Conservation (phyloP, 1,139 yeast species). For the Sugiyamaella sp. region DNA sequence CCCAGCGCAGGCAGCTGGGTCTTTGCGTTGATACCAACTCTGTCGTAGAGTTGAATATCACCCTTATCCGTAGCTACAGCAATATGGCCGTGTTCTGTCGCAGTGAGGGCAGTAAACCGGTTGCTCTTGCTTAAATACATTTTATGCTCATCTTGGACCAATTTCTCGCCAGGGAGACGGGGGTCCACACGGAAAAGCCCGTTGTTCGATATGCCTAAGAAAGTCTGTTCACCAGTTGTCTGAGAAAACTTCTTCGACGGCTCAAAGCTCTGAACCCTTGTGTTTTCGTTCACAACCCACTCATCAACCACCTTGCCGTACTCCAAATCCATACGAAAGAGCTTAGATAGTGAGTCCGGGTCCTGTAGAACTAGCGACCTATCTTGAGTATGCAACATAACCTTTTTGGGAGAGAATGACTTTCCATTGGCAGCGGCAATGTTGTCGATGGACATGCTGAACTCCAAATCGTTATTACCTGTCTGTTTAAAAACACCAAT, state of each 20-base stretch:
- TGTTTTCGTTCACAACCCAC: constrained; percentile 57
- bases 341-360: constrained; percentile 46
- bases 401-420: constrained; percentile 58
- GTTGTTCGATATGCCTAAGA: constrained; percentile 67
- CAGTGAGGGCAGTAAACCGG: constrained; percentile 61
- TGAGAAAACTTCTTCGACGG: constrained; percentile 75
- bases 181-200: constrained; percentile 80
- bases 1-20: constrained; percentile 81
- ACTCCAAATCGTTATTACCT: constrained; percentile 56
- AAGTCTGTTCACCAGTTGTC: constrained; percentile 69
- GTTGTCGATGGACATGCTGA: constrained; percentile 66
- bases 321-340: constrained; percentile 77
- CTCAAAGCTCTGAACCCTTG: constrained; percentile 58
- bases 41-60: constrained; percentile 71
- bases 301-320: constrained; percentile 82
- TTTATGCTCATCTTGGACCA: constrained; percentile 58
- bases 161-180: constrained; percentile 59
- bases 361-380: constrained; percentile 66
- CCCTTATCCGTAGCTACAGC: constrained; percentile 80
- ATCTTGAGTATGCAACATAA: constrained; percentile 79
- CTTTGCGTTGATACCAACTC: constrained; percentile 73
- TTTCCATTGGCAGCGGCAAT: constrained; percentile 59
- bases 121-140: constrained; percentile 57
- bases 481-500: constrained; percentile 77
- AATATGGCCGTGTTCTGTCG: constrained; percentile 71